Conservation (phyloP, 768 basidiomycete genomes). For the Mrakia blollopis region DNA sequence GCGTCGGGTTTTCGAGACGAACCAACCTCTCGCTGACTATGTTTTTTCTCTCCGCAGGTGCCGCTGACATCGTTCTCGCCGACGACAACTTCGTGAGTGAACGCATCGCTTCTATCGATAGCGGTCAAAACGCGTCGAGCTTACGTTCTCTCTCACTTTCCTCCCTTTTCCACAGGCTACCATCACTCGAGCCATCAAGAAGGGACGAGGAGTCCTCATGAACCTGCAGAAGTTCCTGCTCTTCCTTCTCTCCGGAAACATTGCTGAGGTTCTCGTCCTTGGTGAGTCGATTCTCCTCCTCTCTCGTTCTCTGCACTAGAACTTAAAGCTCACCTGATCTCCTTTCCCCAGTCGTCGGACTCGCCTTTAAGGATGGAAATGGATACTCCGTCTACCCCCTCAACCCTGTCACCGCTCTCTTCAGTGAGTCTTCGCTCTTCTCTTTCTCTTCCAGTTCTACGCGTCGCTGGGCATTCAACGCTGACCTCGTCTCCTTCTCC, state of each 20-base stretch:
- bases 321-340: too few relatives aligned
- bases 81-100: conserved; percentile 57
- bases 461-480: not conserved
- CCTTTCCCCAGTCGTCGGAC: conserved; percentile 47
- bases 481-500: not conserved
- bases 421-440: conserved; percentile 19
- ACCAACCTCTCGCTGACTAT: not conserved
- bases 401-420: conserved; percentile 51
- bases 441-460: too few relatives aligned
- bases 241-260: conserved; percentile 54
- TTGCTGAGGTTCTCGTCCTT: conserved; percentile 55
- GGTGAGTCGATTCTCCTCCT: conserved; percentile 20
- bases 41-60: conserved; percentile 50
- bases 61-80: conserved; percentile 60
- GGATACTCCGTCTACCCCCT: conserved; percentile 56
- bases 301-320: too few relatives aligned
- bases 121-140: too few relatives aligned
- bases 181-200: conserved; percentile 60
- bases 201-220: conserved; percentile 59
- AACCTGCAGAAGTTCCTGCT: conserved; percentile 58
- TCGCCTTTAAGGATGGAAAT: conserved; percentile 54
- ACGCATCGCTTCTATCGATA: too few relatives aligned
- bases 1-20: not conserved
- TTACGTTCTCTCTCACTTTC: too few relatives aligned
- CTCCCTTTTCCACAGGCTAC: conserved; percentile 38